Conservation (phyloP, 257 asterid genomes). For the Jasminum sambac region DNA sequence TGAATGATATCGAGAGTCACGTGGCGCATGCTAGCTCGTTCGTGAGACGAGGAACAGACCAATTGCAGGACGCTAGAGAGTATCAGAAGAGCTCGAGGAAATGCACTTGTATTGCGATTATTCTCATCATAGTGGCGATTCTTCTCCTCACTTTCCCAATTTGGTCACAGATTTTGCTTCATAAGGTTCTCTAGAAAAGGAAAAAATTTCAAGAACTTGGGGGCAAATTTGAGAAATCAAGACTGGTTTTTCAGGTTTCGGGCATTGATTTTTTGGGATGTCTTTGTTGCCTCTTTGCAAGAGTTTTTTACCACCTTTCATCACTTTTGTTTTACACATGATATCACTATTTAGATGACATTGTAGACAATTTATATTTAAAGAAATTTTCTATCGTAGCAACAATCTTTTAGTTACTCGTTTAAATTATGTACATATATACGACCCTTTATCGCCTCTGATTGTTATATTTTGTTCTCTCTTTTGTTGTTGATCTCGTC, state of each 20-base stretch:
- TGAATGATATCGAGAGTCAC: background rate
- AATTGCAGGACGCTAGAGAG: conserved; percentile 1
- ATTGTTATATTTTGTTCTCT: too few species aligned
- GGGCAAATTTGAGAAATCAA: background rate
- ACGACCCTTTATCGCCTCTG: too few species aligned
- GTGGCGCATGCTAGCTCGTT: background rate
- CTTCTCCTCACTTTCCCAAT: background rate
- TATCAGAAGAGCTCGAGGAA: background rate
- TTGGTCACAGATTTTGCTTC: background rate
- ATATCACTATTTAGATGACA: background rate
- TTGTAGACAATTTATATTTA: conserved; percentile 1
- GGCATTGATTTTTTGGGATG: background rate
- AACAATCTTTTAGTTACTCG: background rate
- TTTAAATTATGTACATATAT: background rate
- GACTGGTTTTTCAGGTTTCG: background rate
- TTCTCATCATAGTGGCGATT: background rate
- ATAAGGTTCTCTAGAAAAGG: background rate
- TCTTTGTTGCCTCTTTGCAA: background rate
- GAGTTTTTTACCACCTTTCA: background rate
- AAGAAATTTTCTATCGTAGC: background rate
- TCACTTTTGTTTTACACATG: background rate
- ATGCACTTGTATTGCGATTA: conserved; percentile 2
- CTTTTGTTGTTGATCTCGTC: too few species aligned
- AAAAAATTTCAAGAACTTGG: background rate
- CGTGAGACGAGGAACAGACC: background rate